Conservation (phyloP, 2,329 filamentous ascomycete species). For the Aspergillus sergii region DNA sequence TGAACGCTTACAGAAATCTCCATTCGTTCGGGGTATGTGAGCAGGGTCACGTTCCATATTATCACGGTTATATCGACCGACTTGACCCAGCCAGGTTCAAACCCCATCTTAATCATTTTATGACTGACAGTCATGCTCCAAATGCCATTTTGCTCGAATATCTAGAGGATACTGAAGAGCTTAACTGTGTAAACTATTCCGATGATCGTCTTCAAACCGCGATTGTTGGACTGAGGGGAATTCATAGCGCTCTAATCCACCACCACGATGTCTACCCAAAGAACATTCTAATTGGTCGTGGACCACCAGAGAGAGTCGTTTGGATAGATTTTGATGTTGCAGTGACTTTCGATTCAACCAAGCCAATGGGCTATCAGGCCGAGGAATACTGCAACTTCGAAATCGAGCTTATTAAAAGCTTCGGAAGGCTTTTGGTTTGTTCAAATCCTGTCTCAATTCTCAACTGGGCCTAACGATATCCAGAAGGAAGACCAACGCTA, state of each 20-base stretch:
- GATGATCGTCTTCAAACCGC: neutral
- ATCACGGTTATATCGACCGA: neutral
- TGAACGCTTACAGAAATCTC: conserved; percentile 23
- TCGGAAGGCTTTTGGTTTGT: neutral
- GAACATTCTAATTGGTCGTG: neutral
- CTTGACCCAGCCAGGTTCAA: conserved; percentile 13
- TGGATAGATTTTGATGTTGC: neutral
- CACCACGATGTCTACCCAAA: neutral
- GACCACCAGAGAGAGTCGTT: neutral
- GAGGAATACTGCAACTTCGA: neutral
- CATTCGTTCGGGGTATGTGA: conserved; percentile 16
- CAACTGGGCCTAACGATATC: neutral
- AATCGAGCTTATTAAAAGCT: neutral
- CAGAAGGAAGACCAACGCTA: neutral
- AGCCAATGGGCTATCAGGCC: too few species aligned
- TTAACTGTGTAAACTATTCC: neutral
- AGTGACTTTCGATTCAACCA: neutral
- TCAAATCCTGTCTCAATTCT: too few species aligned
- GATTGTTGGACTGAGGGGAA: neutral
- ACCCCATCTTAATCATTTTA: conserved; percentile 12
- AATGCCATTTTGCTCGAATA: neutral
- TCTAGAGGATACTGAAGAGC: neutral
- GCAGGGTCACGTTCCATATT: conserved; percentile 16
- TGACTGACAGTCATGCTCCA: neutral
- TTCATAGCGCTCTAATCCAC: neutral